phyloP scores from a whole-genome alignment of 1,139 yeast genomes.

The Taphrina communis region DNA sequence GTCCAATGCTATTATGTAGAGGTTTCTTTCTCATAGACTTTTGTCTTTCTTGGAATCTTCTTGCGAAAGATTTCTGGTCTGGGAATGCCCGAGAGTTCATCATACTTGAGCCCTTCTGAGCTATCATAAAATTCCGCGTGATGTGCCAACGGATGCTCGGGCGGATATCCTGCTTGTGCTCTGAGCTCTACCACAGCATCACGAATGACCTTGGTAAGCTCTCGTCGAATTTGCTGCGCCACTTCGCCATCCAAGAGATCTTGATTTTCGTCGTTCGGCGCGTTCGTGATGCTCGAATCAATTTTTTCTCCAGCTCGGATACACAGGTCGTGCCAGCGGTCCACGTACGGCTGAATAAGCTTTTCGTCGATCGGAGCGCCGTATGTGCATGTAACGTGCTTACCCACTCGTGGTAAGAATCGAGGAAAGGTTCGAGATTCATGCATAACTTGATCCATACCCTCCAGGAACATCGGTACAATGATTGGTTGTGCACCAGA shows the following conservation, averaged over 20 bases:
- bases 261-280: constrained; percentile 15
- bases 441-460: constrained; percentile 86
- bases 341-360: constrained; percentile 52
- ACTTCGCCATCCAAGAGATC: constrained; percentile 67
- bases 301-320: constrained; percentile 61
- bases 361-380: constrained; percentile 74
- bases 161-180: constrained; percentile 59
- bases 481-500: constrained; percentile 66
- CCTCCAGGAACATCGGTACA: constrained; percentile 85
- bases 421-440: constrained; percentile 63
- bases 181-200: constrained; percentile 67
- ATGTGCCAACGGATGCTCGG: constrained; percentile 55
- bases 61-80: constrained; percentile 38
- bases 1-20: not conserved
- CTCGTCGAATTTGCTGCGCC: constrained; percentile 69
- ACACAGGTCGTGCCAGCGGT: constrained; percentile 58
- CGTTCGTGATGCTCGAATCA: not conserved
- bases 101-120: constrained; percentile 37
- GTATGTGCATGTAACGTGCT: constrained; percentile 69
- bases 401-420: constrained; percentile 70
- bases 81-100: constrained; percentile 34
- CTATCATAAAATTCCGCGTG: constrained; percentile 30
- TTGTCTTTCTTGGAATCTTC: constrained; percentile 10
- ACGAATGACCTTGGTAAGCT: constrained; percentile 72
- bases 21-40: constrained; percentile 32